Percentiles rank a stretch among this genome's conserved stretches.
Conservation (phyloP, 2,329 filamentous ascomycete species). For the Lomentospora prolificans region DNA sequence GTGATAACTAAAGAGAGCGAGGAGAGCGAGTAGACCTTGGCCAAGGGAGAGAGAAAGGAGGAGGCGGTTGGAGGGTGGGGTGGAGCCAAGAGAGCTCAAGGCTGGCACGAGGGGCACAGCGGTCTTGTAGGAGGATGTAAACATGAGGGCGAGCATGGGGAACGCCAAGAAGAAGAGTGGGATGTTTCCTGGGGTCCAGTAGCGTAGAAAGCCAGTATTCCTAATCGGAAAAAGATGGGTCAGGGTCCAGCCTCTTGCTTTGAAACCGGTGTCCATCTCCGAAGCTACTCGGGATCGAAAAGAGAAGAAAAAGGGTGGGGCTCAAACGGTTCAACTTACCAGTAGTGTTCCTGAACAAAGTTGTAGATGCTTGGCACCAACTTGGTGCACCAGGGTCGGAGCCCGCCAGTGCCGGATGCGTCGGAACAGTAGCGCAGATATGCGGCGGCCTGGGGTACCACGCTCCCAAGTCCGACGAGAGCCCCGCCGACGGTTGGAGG, state of each 20-base stretch:
- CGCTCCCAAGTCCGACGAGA: conserved; percentile 55
- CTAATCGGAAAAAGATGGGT: conserved; percentile 37
- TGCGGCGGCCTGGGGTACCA: conserved; percentile 65
- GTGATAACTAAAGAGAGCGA: conserved; percentile 75
- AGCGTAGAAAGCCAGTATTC: conserved; percentile 78
- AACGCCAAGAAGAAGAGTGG: conserved; percentile 78
- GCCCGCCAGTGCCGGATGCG: conserved; percentile 12
- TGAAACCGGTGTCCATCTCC: background rate
- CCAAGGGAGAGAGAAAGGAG: conserved; percentile 54
- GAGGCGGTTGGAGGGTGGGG: conserved; percentile 16
- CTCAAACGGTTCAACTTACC: conserved; percentile 44
- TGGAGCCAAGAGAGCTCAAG: background rate
- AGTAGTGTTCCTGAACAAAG: conserved; percentile 84
- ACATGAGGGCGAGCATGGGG: conserved; percentile 63
- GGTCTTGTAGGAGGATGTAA: conserved; percentile 46
- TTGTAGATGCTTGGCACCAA: conserved; percentile 79
- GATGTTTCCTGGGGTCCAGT: conserved; percentile 81
- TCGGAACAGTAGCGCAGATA: conserved; percentile 59
- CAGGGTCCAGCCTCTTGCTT: background rate
- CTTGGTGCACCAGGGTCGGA: conserved; percentile 65
- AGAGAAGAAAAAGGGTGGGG: background rate
- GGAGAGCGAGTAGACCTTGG: conserved; percentile 60
- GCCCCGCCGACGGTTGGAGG: conserved; percentile 57
- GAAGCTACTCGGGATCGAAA: conserved; percentile 4
- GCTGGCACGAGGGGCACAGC: conserved; percentile 15